These are phyloP conservation scores for Drechslerella dactyloides DNA, from an alignment of 2,329 filamentous ascomycete genomes.

Conservation along the genomic window DNA sequence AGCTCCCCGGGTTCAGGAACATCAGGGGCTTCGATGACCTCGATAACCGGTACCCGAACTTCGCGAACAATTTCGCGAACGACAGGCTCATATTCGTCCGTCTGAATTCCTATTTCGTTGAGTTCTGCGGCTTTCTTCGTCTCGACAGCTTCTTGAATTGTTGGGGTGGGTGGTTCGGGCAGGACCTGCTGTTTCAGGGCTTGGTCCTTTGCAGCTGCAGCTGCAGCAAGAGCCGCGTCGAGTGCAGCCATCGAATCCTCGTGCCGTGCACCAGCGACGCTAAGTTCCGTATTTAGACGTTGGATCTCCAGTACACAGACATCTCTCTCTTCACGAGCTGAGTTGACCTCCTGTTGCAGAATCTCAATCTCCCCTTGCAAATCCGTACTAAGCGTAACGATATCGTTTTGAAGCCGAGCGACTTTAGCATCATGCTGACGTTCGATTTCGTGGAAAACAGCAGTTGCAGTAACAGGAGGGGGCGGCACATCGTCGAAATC, in stretches of 20 bases:
- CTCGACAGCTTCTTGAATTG: background rate
- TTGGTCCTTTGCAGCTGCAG: conserved; percentile 3
- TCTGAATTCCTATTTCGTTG: conserved; percentile 42
- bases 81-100: conserved; percentile 23
- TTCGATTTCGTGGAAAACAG: conserved; percentile 49
- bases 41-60: background rate
- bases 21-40: background rate
- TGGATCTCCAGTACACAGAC: conserved; percentile 44
- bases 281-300: conserved; percentile 33
- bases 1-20: background rate
- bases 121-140: conserved; percentile 10
- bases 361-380: conserved; percentile 48
- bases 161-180: background rate
- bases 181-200: conserved; percentile 16
- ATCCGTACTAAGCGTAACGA: conserved; percentile 45
- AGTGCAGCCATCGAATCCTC: conserved; percentile 35
- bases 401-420: conserved; percentile 37
- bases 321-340: conserved; percentile 40
- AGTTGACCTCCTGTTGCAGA: conserved; percentile 43
- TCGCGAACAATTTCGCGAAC: conserved; percentile 8
- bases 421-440: conserved; percentile 47
- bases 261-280: conserved; percentile 40
- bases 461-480: conserved; percentile 37
- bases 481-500: conserved; percentile 40
- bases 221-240: conserved; percentile 31